Base-by-base conservation (phyloP, 176 grass and related monocot species). In the barley (Hordeum vulgare) region DNA sequence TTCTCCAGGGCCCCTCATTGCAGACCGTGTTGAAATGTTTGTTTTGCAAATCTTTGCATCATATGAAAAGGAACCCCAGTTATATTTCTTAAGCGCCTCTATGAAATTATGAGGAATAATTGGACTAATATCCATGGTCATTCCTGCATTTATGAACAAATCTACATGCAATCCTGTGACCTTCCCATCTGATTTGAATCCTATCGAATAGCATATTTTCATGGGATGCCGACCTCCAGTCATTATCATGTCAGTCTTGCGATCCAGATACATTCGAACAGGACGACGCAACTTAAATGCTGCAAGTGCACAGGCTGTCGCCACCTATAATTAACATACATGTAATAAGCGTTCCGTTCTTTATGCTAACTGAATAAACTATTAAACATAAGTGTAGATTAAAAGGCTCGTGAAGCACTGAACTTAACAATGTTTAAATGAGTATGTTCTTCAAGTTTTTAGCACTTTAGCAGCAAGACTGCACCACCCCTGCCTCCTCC, bases 1-100 rank as follows among this genome's bases (percentile, higher is more conserved):
- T 84, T 95, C 96, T 80, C 96, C 96, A 81, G 96, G 96, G 29
- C 78, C 92, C 63, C 96, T 86, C 96, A 98, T 95, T n/a, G 89
- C 90, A 79, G 96, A 95, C 47, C 81, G 95, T 17, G 96, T 88
- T 78, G 80, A 68, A 78, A 91, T 66, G 67, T 98, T 98, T 44
- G 96, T 98, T 88, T 85, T 95, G 65, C 96, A 98, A 64, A 98
- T 69, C 81, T 88, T 98, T 74, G 85, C 86, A 78, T 98, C 85
- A 85, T 93, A 98, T 58, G 96, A 98, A 84, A 98, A 85, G 41
- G 96, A 85, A 89, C 93, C 93, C 96, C 96, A 98, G 33, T 98
- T 90, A 82, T 98, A 98, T 71, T 95, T 98, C 77, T 95, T 95
- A 42, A 98, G 44, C 67, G 89, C 80, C 77, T 84, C 89, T 82